phyloP scores from a whole-genome alignment of 495 filamentous ascomycete species.

The Penicillium arizonense region DNA sequence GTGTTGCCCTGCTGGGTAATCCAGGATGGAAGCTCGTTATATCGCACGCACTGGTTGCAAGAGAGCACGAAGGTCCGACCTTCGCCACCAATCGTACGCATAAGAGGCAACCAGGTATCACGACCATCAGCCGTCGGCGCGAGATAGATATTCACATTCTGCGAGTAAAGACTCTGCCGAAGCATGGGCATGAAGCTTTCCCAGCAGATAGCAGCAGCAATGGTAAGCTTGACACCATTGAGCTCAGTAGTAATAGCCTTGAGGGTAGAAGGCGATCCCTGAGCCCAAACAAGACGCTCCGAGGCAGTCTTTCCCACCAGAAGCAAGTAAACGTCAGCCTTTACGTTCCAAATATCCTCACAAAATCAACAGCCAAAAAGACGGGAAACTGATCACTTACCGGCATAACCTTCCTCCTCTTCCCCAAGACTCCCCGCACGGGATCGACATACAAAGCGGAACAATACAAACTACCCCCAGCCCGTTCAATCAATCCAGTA shows the following conservation, averaged over 20 bases:
- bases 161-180: conserved; percentile 74
- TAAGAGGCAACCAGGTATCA: conserved; percentile 78
- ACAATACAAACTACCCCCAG: conserved; percentile 84
- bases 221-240: conserved; percentile 69
- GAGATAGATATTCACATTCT: conserved; percentile 91
- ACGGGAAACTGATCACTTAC: conserved; percentile 32
- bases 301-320: conserved; percentile 59
- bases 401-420: conserved; percentile 94
- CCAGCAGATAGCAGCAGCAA: conserved; percentile 93
- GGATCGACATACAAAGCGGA: conserved; percentile 82
- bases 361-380: neutral
- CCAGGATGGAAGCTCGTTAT: conserved; percentile 57
- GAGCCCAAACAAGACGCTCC: conserved; percentile 86
- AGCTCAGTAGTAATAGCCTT: conserved; percentile 80
- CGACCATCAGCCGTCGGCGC: conserved; percentile 87
- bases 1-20: conserved; percentile 30
- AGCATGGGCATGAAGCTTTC: conserved; percentile 96
- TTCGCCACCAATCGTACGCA: conserved; percentile 79
- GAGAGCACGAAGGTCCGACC: conserved; percentile 84
- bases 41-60: conserved; percentile 76
- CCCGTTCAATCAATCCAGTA: conserved; percentile 74
- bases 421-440: conserved; percentile 66
- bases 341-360: neutral
- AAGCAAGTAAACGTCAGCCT: neutral
- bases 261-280: conserved; percentile 78